Conservation (phyloP, 2,329 filamentous ascomycete genomes). For the Curvularia sp. region DNA sequence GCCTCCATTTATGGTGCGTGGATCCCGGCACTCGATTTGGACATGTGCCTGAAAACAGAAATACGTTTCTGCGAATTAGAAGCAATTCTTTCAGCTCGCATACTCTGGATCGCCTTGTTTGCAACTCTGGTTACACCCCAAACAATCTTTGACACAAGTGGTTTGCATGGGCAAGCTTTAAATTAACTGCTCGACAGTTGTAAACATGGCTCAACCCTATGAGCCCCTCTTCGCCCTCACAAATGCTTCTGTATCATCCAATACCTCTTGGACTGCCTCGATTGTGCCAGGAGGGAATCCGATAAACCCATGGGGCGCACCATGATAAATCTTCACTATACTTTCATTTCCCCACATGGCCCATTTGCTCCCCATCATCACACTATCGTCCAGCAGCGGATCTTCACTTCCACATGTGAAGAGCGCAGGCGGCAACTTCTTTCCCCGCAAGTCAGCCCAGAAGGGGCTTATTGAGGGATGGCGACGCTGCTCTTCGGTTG, state of each 20-base stretch:
- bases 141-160: not conserved
- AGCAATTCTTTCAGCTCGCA: not conserved
- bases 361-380: constrained; percentile 64
- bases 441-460: constrained; percentile 54
- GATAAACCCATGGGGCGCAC: constrained; percentile 62
- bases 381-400: constrained; percentile 59
- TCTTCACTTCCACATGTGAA: constrained; percentile 64
- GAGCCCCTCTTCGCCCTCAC: constrained; percentile 42
- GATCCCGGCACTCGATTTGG: not conserved
- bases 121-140: not conserved
- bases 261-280: constrained; percentile 47
- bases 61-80: not conserved
- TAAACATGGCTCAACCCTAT: not conserved
- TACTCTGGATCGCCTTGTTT: not conserved
- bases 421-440: constrained; percentile 59
- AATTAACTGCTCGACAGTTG: not conserved
- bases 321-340: constrained; percentile 62
- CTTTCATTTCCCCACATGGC: constrained; percentile 58
- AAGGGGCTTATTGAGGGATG: constrained; percentile 59
- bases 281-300: constrained; percentile 49
- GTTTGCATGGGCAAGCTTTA: not conserved
- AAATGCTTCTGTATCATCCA: constrained; percentile 52
- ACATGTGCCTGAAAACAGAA: not conserved
- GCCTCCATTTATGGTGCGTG: not conserved
- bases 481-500: constrained; percentile 51